Percentiles rank a stretch among this genome's conserved stretches.
phyloP scores from a whole-genome alignment of 305 asterid species.

The Fraxinus ornus region DNA sequence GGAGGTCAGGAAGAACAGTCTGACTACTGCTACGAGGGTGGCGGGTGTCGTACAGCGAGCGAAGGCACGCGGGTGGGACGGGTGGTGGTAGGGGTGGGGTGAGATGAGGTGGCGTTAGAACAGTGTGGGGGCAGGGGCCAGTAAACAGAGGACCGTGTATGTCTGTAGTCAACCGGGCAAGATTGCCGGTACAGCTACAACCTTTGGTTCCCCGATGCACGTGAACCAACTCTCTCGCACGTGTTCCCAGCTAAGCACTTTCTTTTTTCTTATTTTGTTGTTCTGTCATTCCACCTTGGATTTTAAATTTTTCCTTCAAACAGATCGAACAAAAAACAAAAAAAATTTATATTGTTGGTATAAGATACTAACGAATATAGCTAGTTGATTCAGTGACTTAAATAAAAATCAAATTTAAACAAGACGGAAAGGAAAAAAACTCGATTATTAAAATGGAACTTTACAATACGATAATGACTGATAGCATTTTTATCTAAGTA shows the following conservation, averaged over 20 bases:
- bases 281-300: not conserved
- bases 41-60: not conserved
- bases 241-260: constrained; percentile 1
- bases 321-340: not conserved
- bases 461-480: not conserved
- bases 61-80: not conserved
- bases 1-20: not conserved
- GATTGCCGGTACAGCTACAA: constrained; percentile 8
- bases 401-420: too few relatives aligned
- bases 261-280: not conserved
- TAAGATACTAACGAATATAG: not conserved
- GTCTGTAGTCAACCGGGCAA: constrained; percentile 15
- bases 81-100: not conserved
- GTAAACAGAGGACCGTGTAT: not conserved
- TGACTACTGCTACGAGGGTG: not conserved
- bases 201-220: constrained; percentile 8
- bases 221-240: not conserved
- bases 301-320: not conserved
- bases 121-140: not conserved
- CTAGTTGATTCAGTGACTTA: not conserved
- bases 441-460: not conserved
- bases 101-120: too few relatives aligned
- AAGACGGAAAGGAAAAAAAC: not conserved
- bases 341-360: not conserved
- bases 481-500: not conserved